Base-by-base conservation (phyloP, 1,139 yeast species). In the Diutina siamensis region DNA sequence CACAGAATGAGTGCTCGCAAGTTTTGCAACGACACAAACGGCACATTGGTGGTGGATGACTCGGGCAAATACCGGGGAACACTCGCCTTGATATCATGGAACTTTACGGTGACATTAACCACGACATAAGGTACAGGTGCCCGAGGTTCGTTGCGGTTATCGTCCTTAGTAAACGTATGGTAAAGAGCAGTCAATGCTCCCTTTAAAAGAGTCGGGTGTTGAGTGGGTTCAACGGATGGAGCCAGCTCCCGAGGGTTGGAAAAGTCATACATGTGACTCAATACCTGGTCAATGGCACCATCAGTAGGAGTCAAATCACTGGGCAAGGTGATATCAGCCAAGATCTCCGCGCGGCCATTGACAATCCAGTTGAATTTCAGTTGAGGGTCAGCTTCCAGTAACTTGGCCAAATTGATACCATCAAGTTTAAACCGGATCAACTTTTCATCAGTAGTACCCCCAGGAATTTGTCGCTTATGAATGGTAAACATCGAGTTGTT, bases 401-500 rank as follows among this genome's bases (percentile, higher is more conserved):
- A 65, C 52, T 51, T 70, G 52, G 67, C 72, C 51, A 83, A 62
- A 55, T 80, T 79, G 21, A 81, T 73, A 19, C 82, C 80, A 53
- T 82, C 85, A 45, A 83, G 61, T 55, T 83, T 74, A 53, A 82
- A 68, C 48, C 87, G 63, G 5, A 83, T 76, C 12, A 77, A 68
- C 48, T 63, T 69, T 31, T 63, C 63, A 32, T 63, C 62, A 22
- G 63, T 55, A 44, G 44, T 12, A 13, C 44, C 35, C 10, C n/a
- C 33, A 13, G 27, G 27, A n/a, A 57, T 57, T 52, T 68, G 74
- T 48, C 68, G 67, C 49, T 81, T 81, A 54, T 83, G 92, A 20
- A 83, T 72, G 2, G 87, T 81, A 61, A 83, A 83, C 64, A 83
- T 67, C 0, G 92, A 77, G 48, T 82, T 82, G 55, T 83, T 82